Conservation (phyloP, 805 yeast species). For the Lipomyces yamadae region DNA sequence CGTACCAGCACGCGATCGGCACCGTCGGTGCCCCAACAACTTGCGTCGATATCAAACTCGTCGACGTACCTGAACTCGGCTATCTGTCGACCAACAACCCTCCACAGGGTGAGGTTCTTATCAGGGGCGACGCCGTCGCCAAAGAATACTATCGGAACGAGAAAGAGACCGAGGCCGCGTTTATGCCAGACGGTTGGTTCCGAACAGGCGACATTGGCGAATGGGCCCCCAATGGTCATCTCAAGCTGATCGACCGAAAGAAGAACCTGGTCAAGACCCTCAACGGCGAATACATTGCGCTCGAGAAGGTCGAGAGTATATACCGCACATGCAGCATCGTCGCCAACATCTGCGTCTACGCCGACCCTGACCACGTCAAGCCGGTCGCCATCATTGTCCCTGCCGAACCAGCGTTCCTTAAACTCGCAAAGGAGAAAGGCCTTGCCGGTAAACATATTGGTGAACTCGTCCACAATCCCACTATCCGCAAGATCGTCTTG, state of each 20-base stretch:
- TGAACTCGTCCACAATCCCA: constrained; percentile 57
- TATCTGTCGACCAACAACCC: constrained; percentile 74
- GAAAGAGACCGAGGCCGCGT: constrained; percentile 76
- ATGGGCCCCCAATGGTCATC: constrained; percentile 80
- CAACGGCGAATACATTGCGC: constrained; percentile 97
- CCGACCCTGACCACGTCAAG: constrained; percentile 84
- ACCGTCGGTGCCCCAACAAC: constrained; percentile 84
- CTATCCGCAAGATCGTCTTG: constrained; percentile 59
- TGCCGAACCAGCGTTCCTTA: constrained; percentile 66
- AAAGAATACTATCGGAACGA: constrained; percentile 82
- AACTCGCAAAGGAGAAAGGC: constrained; percentile 62
- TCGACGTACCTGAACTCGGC: constrained; percentile 90
- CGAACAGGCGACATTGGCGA: constrained; percentile 96
- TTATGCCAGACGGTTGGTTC: constrained; percentile 90
- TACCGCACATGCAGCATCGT: constrained; percentile 84
- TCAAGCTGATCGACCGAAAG: constrained; percentile 87
- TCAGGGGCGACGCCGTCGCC: constrained; percentile 74
- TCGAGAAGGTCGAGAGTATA: constrained; percentile 89
- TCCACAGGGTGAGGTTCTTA: constrained; percentile 89
- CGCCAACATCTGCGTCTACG: constrained; percentile 86
- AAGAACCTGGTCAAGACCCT: constrained; percentile 94
- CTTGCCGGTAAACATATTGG: constrained; percentile 57
- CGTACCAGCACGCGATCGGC: constrained; percentile 68
- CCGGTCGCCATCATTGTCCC: constrained; percentile 93
- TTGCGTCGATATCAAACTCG: constrained; percentile 81